A percentile compares a stretch with the other conserved stretches of the same genome.
Evolutionary conservation across 768 basidiomycete species (phyloP).

Genomic region (Kwoniella dendrophila): DNA sequence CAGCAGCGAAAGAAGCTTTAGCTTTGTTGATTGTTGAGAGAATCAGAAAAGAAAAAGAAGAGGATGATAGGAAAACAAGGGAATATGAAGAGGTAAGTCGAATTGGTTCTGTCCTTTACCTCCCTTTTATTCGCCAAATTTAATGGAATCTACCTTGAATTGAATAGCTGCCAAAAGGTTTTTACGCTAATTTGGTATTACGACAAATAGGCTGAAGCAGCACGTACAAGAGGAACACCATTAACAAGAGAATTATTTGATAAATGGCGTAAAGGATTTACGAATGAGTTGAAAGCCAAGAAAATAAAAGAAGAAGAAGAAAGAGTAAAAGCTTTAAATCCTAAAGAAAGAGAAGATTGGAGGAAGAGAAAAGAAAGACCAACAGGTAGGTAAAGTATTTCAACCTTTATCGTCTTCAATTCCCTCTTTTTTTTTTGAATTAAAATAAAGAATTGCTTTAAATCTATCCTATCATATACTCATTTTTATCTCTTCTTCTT

Average conservation of each 20-base stretch:
- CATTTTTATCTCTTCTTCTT: conserved; percentile 4
- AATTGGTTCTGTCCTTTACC: not conserved
- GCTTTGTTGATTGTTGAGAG: conserved; percentile 66
- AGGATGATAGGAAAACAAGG: conserved; percentile 71
- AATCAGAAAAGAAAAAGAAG: conserved; percentile 63
- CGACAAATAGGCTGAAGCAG: conserved; percentile 86
- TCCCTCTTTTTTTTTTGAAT: too few species aligned
- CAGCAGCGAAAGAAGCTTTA: conserved; percentile 77
- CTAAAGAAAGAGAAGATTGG: conserved; percentile 84
- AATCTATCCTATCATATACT: too few species aligned
- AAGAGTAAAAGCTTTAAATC: conserved; percentile 66
- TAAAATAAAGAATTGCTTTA: too few species aligned
- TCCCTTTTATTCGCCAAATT: conserved; percentile 5
- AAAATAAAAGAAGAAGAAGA: conserved; percentile 77
- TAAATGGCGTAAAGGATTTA: conserved; percentile 77
- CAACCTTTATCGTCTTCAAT: not conserved
- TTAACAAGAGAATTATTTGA: conserved; percentile 81
- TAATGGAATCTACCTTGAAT: too few species aligned
- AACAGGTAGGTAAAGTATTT: conserved; percentile 66
- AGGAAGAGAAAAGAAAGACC: conserved; percentile 67
- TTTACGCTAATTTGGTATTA: too few species aligned
- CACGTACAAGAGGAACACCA: conserved; percentile 84
- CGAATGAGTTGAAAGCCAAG: conserved; percentile 66
- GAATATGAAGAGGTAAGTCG: conserved; percentile 68
- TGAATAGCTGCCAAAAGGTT: not conserved